Evolutionary conservation across 2,329 filamentous ascomycete genomes (phyloP).

Genomic region (Aspergillus spinulosporus): DNA sequence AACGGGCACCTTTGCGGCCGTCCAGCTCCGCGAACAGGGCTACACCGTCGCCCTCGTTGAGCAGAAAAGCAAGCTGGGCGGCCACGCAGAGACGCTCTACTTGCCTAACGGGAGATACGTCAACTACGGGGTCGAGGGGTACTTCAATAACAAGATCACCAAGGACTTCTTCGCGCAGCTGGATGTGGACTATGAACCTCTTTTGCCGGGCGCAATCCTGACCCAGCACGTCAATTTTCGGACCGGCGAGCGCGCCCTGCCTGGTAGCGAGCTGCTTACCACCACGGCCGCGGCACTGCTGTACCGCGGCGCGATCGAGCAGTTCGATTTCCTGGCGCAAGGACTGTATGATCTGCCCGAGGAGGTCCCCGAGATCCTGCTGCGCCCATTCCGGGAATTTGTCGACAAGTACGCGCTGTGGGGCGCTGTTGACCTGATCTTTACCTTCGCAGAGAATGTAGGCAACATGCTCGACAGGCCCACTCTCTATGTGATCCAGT

Average conservation of each 20-base stretch:
- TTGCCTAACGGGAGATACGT: constrained; percentile 29
- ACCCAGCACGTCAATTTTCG: constrained; percentile 34
- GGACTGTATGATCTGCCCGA: constrained; percentile 42
- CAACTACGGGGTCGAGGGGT: constrained; percentile 37
- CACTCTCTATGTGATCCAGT: constrained; percentile 12
- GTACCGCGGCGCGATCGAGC: constrained; percentile 16
- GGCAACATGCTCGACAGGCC: constrained; percentile 18
- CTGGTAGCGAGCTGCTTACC: constrained; percentile 5
- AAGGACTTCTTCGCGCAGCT: constrained; percentile 32
- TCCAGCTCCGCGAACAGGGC: constrained; percentile 31
- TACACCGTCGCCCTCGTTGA: constrained; percentile 41
- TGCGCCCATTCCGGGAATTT: constrained; percentile 23
- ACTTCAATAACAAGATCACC: constrained; percentile 35
- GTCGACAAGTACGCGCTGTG: constrained; percentile 16
- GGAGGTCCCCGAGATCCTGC: constrained; percentile 22
- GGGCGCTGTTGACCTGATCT: constrained; percentile 7
- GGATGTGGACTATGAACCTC: constrained; percentile 23
- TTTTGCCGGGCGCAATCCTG: constrained; percentile 20
- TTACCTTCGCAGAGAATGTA: constrained; percentile 16
- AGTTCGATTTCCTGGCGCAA: constrained; percentile 14
- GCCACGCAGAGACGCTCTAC: constrained; percentile 36
- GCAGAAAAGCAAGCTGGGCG: constrained; percentile 35
- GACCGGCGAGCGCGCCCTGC: constrained; percentile 18
- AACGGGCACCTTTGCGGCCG: constrained; percentile 36
- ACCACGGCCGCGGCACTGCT: constrained; percentile 2